A percentile compares a stretch with the other conserved stretches of the same genome.
Evolutionary conservation across 208 protist species (phyloP).

Genomic region (Acanthamoeba culbertsoni): DNA sequence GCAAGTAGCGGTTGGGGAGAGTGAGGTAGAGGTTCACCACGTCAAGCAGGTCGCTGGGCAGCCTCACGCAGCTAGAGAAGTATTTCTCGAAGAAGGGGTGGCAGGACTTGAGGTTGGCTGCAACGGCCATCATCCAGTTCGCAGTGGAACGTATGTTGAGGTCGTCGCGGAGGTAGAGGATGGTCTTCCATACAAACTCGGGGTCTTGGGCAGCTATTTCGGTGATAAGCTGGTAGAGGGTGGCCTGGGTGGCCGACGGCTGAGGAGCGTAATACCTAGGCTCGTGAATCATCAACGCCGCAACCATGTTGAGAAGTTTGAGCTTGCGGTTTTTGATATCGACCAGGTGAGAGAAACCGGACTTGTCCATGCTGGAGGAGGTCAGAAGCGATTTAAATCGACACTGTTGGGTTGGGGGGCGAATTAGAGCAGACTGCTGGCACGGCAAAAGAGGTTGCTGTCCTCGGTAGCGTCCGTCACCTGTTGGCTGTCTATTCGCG

Average conservation of each 20-base stretch:
- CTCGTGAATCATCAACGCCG: constrained; percentile 51
- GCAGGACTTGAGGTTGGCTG: constrained; percentile 84
- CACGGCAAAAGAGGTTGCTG: not conserved
- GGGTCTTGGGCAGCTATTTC: not conserved
- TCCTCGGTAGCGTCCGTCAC: not conserved
- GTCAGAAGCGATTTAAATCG: not conserved
- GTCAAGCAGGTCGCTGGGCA: constrained; percentile 93
- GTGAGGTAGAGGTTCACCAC: constrained; percentile 85
- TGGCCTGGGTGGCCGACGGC: not conserved
- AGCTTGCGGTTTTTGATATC: constrained; percentile 28
- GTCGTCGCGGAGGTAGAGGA: constrained; percentile 75
- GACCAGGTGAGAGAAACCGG: not conserved
- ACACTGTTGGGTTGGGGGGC: not conserved
- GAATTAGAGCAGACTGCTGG: not conserved
- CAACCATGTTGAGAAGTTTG: constrained; percentile 35
- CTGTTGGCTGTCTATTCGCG: not conserved
- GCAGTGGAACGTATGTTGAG: constrained; percentile 90
- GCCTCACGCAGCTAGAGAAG: constrained; percentile 84
- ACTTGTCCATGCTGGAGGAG: not conserved
- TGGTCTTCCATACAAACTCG: constrained; percentile 56
- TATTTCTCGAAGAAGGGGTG: constrained; percentile 88
- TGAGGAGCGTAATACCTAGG: not conserved
- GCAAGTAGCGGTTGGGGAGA: constrained; percentile 31
- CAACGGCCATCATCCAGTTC: constrained; percentile 90
- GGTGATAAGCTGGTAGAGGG: not conserved